These are phyloP conservation scores for Daldinia eschscholtzii DNA, from an alignment of 2,329 filamentous ascomycete species.

Conservation along the genomic window DNA sequence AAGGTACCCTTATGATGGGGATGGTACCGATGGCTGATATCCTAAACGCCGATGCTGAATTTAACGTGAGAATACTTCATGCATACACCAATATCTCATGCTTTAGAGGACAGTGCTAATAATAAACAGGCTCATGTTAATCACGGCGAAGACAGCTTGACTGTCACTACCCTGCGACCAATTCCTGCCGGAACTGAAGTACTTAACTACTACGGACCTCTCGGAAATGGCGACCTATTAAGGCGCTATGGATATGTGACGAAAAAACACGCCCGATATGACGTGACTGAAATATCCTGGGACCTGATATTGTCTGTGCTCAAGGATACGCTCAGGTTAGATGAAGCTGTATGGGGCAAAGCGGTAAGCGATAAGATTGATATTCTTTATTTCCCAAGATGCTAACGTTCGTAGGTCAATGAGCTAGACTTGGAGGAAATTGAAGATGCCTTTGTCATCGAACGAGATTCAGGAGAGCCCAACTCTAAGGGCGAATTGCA, in stretches of 20 bases:
- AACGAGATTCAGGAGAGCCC: slow-evolving; percentile 66
- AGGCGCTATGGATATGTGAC: slow-evolving; percentile 92
- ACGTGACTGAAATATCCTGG: slow-evolving; percentile 84
- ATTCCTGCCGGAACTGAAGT: slow-evolving; percentile 81
- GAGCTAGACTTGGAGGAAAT: slow-evolving; percentile 73
- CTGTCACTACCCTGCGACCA: slow-evolving; percentile 77
- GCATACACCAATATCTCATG: background rate
- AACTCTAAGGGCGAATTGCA: slow-evolving; percentile 62
- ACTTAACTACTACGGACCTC: slow-evolving; percentile 89
- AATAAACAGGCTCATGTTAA: slow-evolving; percentile 64
- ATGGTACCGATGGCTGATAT: slow-evolving; percentile 95
- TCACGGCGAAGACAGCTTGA: slow-evolving; percentile 67
- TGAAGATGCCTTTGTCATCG: slow-evolving; percentile 81
- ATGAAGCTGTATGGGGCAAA: slow-evolving; percentile 56
- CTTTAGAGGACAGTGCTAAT: slow-evolving; percentile 6
- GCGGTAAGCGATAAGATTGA: slow-evolving; percentile 54
- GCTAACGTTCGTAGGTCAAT: slow-evolving; percentile 54
- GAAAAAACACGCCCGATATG: slow-evolving; percentile 78
- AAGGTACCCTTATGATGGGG: slow-evolving; percentile 73
- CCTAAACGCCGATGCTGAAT: slow-evolving; percentile 88
- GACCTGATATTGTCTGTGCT: slow-evolving; percentile 65
- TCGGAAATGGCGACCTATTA: slow-evolving; percentile 85
- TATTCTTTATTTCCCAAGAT: background rate
- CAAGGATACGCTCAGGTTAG: slow-evolving; percentile 55
- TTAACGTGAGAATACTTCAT: slow-evolving; percentile 71